Evolutionary conservation across 768 basidiomycete species (phyloP), one percentile per base, ranked within the genome.

Genomic region (Suillus ampliporus): DNA sequence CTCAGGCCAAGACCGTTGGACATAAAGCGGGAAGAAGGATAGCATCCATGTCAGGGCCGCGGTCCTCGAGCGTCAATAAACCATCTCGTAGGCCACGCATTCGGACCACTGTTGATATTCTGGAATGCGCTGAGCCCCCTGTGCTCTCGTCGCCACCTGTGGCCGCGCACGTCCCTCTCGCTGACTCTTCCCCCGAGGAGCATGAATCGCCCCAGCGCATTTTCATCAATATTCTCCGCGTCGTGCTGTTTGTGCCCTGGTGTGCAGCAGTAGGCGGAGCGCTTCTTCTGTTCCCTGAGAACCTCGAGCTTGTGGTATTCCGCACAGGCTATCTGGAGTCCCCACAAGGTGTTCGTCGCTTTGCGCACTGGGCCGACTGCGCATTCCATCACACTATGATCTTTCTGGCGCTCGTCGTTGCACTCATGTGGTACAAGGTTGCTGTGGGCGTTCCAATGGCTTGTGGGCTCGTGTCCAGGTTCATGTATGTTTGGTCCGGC

Each of bases 341-440:
- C 38, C 67, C 65, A 1, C 69, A 57, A 48, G 77, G 77, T n/a
- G 57, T 74, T n/a, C 72, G 72, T n/a, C 77, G 78, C 34, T 77
- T 78, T 43, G 72, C 74, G 23, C 69, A 79, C 53, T 79, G 78
- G 78, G 76, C 71, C 3, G 71, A 77, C 14, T 77, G 70, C 57
- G 77, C 72, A 2, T 60, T 66, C 50, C 73, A 74, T n/a, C 75
- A 78, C 54, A 69, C 74, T 63, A 61, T 70, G 69, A 73, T 77
- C 57, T 77, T 78, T 64, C 58, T 78, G 54, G 74, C 74, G 15
- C 62, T 9, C 41, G 19, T 72, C 13, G 50, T 61, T 1, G 53
- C 31, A 43, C 23, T 68, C 17, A 19, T 69, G 38, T 77, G 71
- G 69, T 68, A 69, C 38, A 44, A 65, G 26, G 41, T 5, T 3